These are phyloP conservation scores for Lasiodiplodia sp. DNA, from an alignment of 2,329 filamentous ascomycete species.

Conservation along the genomic window DNA sequence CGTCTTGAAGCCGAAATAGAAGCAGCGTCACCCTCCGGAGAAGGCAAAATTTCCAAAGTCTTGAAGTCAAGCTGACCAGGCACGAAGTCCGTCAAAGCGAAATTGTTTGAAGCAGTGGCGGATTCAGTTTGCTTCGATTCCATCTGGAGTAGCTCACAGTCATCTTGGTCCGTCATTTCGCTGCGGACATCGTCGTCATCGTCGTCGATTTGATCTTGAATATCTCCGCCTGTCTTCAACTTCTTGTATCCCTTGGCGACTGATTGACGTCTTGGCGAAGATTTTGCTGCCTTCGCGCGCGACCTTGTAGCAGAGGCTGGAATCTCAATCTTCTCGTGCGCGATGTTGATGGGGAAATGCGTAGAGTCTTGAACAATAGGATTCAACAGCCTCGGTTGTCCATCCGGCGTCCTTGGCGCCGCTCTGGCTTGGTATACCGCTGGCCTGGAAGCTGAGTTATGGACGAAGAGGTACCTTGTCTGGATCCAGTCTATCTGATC, in stretches of 20 bases:
- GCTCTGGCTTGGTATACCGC: neutral
- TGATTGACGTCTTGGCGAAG: neutral
- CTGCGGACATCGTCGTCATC: conserved; percentile 51
- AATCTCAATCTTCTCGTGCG: neutral
- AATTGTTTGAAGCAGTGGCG: conserved; percentile 27
- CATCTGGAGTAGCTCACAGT: conserved; percentile 49
- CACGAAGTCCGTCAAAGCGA: conserved; percentile 65
- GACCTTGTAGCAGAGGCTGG: conserved; percentile 5
- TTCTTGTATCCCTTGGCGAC: conserved; percentile 8
- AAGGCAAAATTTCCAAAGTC: conserved; percentile 67
- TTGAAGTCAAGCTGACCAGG: conserved; percentile 70
- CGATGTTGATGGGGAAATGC: neutral
- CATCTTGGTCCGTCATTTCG: conserved; percentile 58
- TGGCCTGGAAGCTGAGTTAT: neutral
- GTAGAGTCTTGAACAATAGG: conserved; percentile 1
- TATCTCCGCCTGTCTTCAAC: neutral
- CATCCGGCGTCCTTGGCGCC: neutral
- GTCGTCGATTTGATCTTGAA: neutral
- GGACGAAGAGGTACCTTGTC: conserved; percentile 81
- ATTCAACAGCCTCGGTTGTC: neutral
- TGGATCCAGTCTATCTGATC: conserved; percentile 84
- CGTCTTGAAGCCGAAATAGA: conserved; percentile 66
- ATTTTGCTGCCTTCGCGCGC: neutral
- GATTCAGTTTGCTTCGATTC: neutral
- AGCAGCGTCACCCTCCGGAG: conserved; percentile 62